Conservation (phyloP, 1,139 yeast genomes). For the Lodderomyces theae region DNA sequence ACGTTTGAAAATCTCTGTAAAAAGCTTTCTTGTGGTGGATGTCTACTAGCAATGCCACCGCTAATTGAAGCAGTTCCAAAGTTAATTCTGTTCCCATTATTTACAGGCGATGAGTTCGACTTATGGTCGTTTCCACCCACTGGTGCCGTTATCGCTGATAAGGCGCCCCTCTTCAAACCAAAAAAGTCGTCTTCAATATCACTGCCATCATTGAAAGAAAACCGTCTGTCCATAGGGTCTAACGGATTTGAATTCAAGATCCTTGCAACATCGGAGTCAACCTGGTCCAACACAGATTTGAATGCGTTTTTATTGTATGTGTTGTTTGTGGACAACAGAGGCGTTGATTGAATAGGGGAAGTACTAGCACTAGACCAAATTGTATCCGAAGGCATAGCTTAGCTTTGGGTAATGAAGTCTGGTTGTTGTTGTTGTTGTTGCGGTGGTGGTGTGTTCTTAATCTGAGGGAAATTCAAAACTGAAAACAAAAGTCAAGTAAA, state of each 20-base stretch:
- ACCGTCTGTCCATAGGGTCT: constrained; percentile 22
- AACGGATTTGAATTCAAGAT: constrained; percentile 18
- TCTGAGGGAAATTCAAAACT: no score
- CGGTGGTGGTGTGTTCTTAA: no score
- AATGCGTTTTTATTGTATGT: constrained; percentile 15
- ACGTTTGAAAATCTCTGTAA: constrained; percentile 69
- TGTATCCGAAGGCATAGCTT: constrained; percentile 27
- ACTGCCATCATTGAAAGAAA: constrained; percentile 45
- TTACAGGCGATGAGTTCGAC: constrained; percentile 6
- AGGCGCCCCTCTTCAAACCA: constrained; percentile 47
- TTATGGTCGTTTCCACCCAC: constrained; percentile 16
- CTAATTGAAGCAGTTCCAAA: constrained; percentile 64
- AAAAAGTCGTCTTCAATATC: constrained; percentile 45
- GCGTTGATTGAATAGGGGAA: constrained; percentile 27
- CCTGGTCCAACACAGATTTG: constrained; percentile 35
- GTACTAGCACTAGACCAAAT: constrained; percentile 35
- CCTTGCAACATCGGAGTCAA: constrained; percentile 51
- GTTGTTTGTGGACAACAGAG: constrained; percentile 6
- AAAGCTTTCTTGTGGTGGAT: constrained; percentile 50
- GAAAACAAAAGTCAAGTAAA: not conserved
- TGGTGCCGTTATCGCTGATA: constrained; percentile 48
- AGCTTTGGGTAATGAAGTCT: no score
- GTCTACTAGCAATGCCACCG: constrained; percentile 54
- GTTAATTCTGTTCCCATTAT: constrained; percentile 21
- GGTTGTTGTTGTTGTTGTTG: not conserved